A percentile compares a stretch with the other conserved stretches of the same genome.
These are phyloP conservation scores for Eustoma russellianum DNA, from an alignment of 257 asterid genomes.

Conservation along the genomic window DNA sequence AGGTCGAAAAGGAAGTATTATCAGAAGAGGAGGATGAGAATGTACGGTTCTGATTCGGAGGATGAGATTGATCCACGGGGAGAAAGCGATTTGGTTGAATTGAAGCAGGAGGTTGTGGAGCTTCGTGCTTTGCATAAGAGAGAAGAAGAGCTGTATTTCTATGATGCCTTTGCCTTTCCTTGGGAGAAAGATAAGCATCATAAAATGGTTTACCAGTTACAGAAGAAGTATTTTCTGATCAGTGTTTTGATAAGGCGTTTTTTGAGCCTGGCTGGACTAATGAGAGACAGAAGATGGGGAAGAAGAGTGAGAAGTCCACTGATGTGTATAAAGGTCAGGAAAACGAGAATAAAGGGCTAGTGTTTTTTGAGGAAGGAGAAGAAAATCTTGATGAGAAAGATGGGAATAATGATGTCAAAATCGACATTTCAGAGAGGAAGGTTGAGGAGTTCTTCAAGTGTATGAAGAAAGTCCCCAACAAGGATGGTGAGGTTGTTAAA, in stretches of 20 bases:
- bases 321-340: slow-evolving; percentile 9
- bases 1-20: slow-evolving; percentile 68
- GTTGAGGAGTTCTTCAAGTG: slow-evolving; percentile 93
- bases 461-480: slow-evolving; percentile 82
- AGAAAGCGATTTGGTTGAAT: slow-evolving; percentile 46
- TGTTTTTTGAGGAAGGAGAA: slow-evolving; percentile 54
- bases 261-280: slow-evolving; percentile 59
- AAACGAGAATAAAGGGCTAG: slow-evolving; percentile 36
- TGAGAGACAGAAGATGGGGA: slow-evolving; percentile 20
- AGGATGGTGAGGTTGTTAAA: slow-evolving; percentile 20
- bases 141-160: slow-evolving; percentile 82
- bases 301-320: slow-evolving; percentile 10
- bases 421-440: slow-evolving; percentile 72
- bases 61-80: slow-evolving; percentile 34
- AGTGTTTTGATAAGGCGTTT: slow-evolving; percentile 92
- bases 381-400: slow-evolving; percentile 5
- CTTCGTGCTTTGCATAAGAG: slow-evolving; percentile 61
- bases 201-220: slow-evolving; percentile 88
- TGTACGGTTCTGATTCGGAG: slow-evolving; percentile 73
- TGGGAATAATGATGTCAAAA: slow-evolving; percentile 23
- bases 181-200: slow-evolving; percentile 98
- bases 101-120: slow-evolving; percentile 89
- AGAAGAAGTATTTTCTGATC: slow-evolving; percentile 90
- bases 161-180: slow-evolving; percentile 82
- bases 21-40: slow-evolving; percentile 67